phyloP scores from a whole-genome alignment of 169 alveolate species.

The Eimeria necatrix region DNA sequence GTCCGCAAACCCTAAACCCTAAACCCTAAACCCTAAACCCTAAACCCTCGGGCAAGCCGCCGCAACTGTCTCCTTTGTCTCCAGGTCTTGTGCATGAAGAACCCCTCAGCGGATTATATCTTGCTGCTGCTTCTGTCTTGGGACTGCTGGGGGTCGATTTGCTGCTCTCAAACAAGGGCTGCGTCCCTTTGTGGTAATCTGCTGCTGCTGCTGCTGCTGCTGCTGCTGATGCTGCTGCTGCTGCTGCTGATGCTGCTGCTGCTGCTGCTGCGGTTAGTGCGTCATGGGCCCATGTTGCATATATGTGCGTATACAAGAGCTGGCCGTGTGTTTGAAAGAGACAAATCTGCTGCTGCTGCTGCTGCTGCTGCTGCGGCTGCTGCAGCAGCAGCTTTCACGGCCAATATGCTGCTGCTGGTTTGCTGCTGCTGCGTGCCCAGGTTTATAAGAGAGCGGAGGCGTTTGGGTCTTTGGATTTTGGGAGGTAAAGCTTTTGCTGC shows the following conservation, averaged over 20 bases:
- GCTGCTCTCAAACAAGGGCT: neutral
- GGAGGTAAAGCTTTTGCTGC: neutral
- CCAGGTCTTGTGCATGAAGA: slow-evolving; percentile 8
- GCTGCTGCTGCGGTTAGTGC: neutral
- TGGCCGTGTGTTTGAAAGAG: neutral
- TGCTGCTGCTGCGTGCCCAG: neutral
- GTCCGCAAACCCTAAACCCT: slow-evolving; percentile 13
- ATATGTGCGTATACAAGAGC: neutral
- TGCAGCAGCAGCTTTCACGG: neutral
- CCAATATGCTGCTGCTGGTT: neutral
- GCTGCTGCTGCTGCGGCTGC: neutral
- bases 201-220: slow-evolving; percentile 6
- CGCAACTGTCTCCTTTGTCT: neutral
- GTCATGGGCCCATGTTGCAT: neutral
- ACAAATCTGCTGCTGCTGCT: neutral
- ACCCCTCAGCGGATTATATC: slow-evolving; percentile 11
- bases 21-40: neutral
- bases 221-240: neutral
- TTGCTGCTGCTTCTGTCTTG: neutral
- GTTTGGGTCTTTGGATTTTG: neutral
- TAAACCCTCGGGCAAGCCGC: neutral
- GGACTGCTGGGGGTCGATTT: slow-evolving; percentile 33
- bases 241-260: too few relatives aligned
- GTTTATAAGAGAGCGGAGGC: slow-evolving; percentile 1
- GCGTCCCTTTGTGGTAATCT: neutral